Evolutionary conservation across 1,284 basidiomycete species (phyloP).

Genomic region (Sporisorium sorghi): DNA sequence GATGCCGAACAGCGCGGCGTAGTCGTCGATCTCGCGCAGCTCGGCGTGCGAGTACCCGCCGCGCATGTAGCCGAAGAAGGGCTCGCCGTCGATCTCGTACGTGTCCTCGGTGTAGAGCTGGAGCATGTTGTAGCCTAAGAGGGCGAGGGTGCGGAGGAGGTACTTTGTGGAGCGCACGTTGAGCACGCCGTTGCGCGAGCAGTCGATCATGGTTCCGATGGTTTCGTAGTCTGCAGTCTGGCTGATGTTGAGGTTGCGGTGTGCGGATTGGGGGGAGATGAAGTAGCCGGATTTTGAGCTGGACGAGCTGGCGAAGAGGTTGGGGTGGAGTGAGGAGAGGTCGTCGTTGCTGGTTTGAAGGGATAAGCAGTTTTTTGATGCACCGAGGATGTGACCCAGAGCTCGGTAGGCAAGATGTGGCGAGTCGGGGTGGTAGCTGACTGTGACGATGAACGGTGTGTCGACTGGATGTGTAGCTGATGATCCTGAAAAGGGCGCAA

Average conservation of each 20-base stretch:
- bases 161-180: conserved; percentile 61
- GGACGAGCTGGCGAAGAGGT: conserved; percentile 21
- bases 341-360: background rate
- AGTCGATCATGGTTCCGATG: conserved; percentile 70
- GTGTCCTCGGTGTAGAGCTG: conserved; percentile 69
- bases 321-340: conserved; percentile 12
- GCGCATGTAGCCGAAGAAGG: conserved; percentile 70
- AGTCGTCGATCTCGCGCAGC: conserved; percentile 69
- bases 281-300: conserved; percentile 6
- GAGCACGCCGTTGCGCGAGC: conserved; percentile 70
- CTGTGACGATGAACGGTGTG: conserved; percentile 14
- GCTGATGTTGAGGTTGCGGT: conserved; percentile 29
- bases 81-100: conserved; percentile 69
- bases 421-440: conserved; percentile 23
- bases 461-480: background rate
- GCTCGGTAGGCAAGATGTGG: conserved; percentile 51
- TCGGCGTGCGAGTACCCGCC: conserved; percentile 62
- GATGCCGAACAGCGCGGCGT: conserved; percentile 56
- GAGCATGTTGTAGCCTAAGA: conserved; percentile 69
- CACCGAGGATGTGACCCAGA: conserved; percentile 53
- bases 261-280: conserved; percentile 22
- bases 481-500: conserved; percentile 14
- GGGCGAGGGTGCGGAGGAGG: conserved; percentile 63
- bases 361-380: conserved; percentile 27
- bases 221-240: conserved; percentile 52